These are phyloP conservation scores for Chalciporus piperatus DNA, from an alignment of 768 basidiomycete genomes.

Conservation along the genomic window DNA sequence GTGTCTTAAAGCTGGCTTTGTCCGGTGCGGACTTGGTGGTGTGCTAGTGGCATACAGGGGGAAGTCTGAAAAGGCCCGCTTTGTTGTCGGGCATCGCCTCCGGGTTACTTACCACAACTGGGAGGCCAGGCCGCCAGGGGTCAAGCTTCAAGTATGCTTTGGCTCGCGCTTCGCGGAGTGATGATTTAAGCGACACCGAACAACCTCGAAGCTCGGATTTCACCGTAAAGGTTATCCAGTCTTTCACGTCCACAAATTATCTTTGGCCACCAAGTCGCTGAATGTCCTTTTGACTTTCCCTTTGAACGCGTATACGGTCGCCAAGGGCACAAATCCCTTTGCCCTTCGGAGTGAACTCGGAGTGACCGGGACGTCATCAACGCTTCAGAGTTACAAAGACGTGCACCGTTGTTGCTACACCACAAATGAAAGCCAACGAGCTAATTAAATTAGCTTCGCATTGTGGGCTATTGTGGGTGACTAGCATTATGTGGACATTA, in stretches of 20 bases:
- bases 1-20: too few species aligned
- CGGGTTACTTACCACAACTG: too few species aligned
- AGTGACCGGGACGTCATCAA: not conserved
- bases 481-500: slow-evolving; percentile 10
- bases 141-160: too few species aligned
- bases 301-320: not conserved
- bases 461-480: not conserved
- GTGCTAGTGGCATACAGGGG: too few species aligned
- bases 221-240: not conserved
- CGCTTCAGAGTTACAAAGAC: not conserved
- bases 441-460: not conserved
- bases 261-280: too few species aligned
- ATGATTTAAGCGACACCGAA: not conserved
- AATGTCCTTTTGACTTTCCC: slow-evolving; percentile 3
- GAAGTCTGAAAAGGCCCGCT: too few species aligned
- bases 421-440: not conserved
- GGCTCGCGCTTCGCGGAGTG: not conserved
- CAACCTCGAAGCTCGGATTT: not conserved
- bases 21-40: too few species aligned
- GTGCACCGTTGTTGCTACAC: slow-evolving; percentile 7
- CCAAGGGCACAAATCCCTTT: not conserved
- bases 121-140: too few species aligned
- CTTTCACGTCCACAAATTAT: not conserved
- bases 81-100: too few species aligned
- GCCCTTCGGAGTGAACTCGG: not conserved